Evolutionary conservation across 2,329 filamentous ascomycete genomes (phyloP).

Genomic region (Aspergillus sp.): DNA sequence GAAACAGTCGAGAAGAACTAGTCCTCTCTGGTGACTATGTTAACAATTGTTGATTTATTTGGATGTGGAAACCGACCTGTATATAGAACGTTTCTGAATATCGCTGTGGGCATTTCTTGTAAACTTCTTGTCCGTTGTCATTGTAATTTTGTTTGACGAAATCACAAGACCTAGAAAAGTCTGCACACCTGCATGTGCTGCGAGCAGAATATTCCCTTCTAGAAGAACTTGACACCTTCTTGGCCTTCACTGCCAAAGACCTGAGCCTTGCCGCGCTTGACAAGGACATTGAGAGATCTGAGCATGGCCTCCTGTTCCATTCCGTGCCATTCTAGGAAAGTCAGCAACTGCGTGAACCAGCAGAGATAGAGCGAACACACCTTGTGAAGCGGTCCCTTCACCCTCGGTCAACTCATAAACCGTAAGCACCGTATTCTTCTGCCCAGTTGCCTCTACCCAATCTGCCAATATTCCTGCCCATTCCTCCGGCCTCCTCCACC

Average conservation of each 20-base stretch:
- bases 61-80: not conserved
- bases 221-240: conserved; percentile 95
- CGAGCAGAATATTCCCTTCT: conserved; percentile 8
- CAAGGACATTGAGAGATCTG: conserved; percentile 70
- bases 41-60: not conserved
- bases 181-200: not conserved
- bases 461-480: conserved; percentile 74
- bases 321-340: conserved; percentile 67
- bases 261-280: conserved; percentile 86
- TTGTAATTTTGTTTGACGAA: not conserved
- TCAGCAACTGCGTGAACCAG: conserved; percentile 3
- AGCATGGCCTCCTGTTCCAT: conserved; percentile 77
- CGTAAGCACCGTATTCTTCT: conserved; percentile 83
- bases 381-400: conserved; percentile 66
- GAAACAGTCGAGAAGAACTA: conserved; percentile 21
- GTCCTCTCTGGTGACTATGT: conserved; percentile 4
- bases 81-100: not conserved
- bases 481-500: conserved; percentile 81
- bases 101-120: not conserved
- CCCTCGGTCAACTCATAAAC: conserved; percentile 86
- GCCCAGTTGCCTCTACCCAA: conserved; percentile 82
- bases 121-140: not conserved
- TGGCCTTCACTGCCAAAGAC: conserved; percentile 86
- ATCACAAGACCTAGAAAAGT: not conserved
- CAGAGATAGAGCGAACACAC: conserved; percentile 37